These are phyloP conservation scores for Lipomyces starkeyi DNA, from an alignment of 805 yeast species.

Conservation along the genomic window DNA sequence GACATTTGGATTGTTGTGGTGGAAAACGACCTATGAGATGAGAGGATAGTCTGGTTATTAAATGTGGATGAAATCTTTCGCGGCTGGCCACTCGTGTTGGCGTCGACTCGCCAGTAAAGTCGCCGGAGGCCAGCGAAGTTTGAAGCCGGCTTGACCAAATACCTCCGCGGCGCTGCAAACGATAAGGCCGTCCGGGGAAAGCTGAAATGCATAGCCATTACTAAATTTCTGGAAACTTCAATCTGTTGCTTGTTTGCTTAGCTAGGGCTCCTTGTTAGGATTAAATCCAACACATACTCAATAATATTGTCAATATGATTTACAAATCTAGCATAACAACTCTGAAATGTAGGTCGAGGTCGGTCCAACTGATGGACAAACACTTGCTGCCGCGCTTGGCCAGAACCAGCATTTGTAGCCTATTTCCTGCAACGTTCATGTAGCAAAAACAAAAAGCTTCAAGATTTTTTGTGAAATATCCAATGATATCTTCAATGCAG, in stretches of 20 bases:
- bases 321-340: neutral
- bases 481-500: too few species aligned
- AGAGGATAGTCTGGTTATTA: neutral
- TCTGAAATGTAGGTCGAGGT: too few species aligned
- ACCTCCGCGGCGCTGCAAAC: neutral
- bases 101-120: neutral
- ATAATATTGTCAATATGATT: neutral
- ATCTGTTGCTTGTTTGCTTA: neutral
- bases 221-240: neutral
- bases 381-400: too few species aligned
- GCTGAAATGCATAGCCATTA: neutral
- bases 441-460: too few species aligned
- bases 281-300: neutral
- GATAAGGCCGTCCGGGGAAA: neutral
- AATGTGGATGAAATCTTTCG: neutral
- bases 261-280: neutral
- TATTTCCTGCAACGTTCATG: too few species aligned
- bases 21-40: constrained; percentile 7
- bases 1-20: constrained; percentile 15
- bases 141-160: neutral
- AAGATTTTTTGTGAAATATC: too few species aligned
- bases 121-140: constrained; percentile 12
- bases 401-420: too few species aligned
- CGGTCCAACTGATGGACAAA: too few species aligned
- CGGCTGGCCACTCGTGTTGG: neutral